Evolutionary conservation across 2,329 filamentous ascomycete species (phyloP).

Genomic region (Cercospora janseana): DNA sequence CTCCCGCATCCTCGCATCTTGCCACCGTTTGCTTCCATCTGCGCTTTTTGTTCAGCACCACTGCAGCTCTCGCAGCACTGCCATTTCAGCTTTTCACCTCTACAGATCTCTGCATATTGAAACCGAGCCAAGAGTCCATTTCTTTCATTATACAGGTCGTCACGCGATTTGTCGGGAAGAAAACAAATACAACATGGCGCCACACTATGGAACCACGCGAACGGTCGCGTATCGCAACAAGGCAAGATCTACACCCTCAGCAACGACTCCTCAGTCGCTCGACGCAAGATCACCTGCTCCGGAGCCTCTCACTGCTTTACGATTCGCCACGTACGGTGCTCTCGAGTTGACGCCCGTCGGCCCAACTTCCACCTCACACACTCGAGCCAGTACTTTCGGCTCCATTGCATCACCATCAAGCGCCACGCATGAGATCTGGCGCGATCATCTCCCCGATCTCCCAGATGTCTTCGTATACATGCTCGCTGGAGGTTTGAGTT

Average conservation of each 20-base stretch:
- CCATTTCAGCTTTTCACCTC: neutral
- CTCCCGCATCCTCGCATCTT: neutral
- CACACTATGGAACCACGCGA: neutral
- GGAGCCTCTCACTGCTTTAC: neutral
- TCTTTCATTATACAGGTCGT: too few species aligned
- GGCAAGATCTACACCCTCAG: neutral
- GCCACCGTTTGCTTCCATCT: neutral
- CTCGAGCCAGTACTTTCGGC: neutral
- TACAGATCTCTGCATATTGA: neutral
- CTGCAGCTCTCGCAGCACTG: neutral
- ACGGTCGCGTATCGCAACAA: neutral
- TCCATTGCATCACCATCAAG: neutral
- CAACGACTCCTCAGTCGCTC: neutral
- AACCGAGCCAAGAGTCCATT: neutral
- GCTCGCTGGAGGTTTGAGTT: slow-evolving; percentile 16
- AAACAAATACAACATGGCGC: neutral
- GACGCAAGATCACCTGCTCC: neutral
- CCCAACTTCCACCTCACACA: neutral
- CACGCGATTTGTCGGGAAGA: neutral
- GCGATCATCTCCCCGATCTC: slow-evolving; percentile 15
- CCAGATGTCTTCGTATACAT: neutral
- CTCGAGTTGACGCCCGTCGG: neutral
- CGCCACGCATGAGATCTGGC: neutral
- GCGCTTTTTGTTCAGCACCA: neutral
- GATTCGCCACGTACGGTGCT: neutral